Evolutionary conservation across 768 basidiomycete genomes (phyloP).

Genomic region (Kwoniella dendrophila): DNA sequence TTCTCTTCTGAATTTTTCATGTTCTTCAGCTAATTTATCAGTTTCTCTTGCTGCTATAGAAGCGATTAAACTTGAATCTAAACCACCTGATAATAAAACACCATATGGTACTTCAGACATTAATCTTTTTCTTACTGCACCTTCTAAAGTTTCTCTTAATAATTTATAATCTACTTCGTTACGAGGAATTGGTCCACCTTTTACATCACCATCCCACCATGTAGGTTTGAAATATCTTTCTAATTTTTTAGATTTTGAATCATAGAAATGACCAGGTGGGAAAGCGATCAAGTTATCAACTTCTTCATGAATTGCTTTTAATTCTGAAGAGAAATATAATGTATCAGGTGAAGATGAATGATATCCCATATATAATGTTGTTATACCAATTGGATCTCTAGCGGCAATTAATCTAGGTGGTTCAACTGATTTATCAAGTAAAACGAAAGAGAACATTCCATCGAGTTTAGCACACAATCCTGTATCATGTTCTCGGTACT

Average conservation of each 20-base stretch:
- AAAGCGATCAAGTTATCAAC: constrained; percentile 94
- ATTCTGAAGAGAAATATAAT: constrained; percentile 91
- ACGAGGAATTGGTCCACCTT: constrained; percentile 63
- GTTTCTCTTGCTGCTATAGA: constrained; percentile 93
- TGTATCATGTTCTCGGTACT: constrained; percentile 84
- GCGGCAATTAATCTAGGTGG: constrained; percentile 92
- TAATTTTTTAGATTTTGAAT: constrained; percentile 76
- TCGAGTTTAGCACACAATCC: constrained; percentile 79
- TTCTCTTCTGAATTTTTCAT: constrained; percentile 69
- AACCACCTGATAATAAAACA: constrained; percentile 88
- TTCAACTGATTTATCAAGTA: constrained; percentile 86
- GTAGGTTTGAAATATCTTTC: constrained; percentile 82
- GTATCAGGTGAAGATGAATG: constrained; percentile 76
- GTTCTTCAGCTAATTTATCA: constrained; percentile 80
- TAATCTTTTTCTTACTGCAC: constrained; percentile 86
- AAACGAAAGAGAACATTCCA: constrained; percentile 98
- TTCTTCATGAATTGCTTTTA: constrained; percentile 85
- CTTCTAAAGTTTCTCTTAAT: constrained; percentile 81
- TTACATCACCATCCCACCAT: constrained; percentile 82
- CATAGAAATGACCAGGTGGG: constrained; percentile 95
- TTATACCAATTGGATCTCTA: constrained; percentile 95
- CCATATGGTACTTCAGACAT: constrained; percentile 99
- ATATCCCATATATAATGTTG: constrained; percentile 98
- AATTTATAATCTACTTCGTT: constrained; percentile 66
- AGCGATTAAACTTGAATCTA: constrained; percentile 95